Conservation (phyloP, 2,329 filamentous ascomycete genomes). For the Neodidymelliopsis sp. region DNA sequence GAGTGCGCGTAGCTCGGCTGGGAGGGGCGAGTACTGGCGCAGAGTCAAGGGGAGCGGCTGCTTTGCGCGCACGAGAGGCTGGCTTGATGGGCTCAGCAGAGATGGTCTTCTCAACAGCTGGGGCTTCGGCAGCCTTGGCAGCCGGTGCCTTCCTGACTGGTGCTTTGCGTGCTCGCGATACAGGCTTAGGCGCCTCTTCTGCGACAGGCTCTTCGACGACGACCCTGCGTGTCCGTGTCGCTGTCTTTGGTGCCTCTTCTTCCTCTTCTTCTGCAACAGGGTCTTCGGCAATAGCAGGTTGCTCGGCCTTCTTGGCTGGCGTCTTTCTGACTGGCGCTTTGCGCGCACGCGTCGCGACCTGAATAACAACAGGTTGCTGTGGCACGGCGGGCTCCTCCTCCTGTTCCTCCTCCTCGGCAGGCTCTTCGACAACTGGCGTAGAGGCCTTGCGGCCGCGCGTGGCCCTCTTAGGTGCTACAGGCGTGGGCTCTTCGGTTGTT, state of each 20-base stretch:
- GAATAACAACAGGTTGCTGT: constrained; percentile 27
- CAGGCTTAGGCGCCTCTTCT: constrained; percentile 26
- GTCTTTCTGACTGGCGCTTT: constrained; percentile 32
- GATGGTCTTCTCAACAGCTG: constrained; percentile 16
- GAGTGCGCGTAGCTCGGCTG: constrained; percentile 31
- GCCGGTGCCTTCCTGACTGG: constrained; percentile 26
- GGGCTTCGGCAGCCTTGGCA: constrained; percentile 18
- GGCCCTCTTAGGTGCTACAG: constrained; percentile 33
- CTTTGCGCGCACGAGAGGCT: constrained; percentile 30
- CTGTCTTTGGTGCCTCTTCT: constrained; percentile 18
- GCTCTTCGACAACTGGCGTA: constrained; percentile 22
- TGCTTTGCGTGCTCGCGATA: constrained; percentile 29
- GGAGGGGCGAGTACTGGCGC: constrained; percentile 18
- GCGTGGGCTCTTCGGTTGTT: constrained; percentile 23
- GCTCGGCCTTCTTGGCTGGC: constrained; percentile 24
- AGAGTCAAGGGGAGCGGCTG: constrained; percentile 15
- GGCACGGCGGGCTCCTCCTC: constrained; percentile 24
- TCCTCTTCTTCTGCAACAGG: constrained; percentile 16
- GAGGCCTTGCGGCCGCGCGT: constrained; percentile 34
- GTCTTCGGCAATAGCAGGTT: constrained; percentile 19
- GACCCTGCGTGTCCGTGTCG: constrained; percentile 22
- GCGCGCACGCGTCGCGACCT: constrained; percentile 37
- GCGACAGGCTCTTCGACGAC: constrained; percentile 15
- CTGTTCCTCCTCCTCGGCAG: constrained; percentile 13
- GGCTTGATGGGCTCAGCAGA: constrained; percentile 26